Evolutionary conservation across 371 early-diverging fungal species (phyloP).

Genomic region (Actinomucor elegans): DNA sequence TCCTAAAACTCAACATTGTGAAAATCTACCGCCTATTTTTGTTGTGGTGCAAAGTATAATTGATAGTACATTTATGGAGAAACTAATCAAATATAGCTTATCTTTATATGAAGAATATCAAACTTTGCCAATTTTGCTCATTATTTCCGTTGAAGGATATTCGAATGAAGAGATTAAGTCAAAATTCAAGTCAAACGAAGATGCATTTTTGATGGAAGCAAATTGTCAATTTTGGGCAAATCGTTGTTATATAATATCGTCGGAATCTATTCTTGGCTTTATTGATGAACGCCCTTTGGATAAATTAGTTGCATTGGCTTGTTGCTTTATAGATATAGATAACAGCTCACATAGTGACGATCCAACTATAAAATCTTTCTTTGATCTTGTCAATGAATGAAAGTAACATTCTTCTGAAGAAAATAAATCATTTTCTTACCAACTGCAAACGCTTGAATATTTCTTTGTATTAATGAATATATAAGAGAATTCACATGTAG

Average conservation of each 20-base stretch:
- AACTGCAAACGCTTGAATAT: not conserved
- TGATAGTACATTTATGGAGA: slow-evolving; percentile 9
- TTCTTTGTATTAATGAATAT: slow-evolving; percentile 4
- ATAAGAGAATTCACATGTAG: not conserved
- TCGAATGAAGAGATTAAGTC: slow-evolving; percentile 3
- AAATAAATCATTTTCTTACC: not conserved
- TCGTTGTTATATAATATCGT: slow-evolving; percentile 1
- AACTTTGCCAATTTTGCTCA: not conserved
- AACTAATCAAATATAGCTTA: slow-evolving; percentile 6
- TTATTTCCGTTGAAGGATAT: slow-evolving; percentile 6
- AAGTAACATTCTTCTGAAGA: not conserved
- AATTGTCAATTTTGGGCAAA: slow-evolving; percentile 7
- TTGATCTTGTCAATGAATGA: not conserved
- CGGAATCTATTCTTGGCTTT: slow-evolving; percentile 1
- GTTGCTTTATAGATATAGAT: not conserved
- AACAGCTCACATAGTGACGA: slow-evolving; percentile 7
- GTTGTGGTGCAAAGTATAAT: slow-evolving; percentile 8
- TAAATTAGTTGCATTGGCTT: not conserved
- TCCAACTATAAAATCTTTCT: slow-evolving; percentile 1
- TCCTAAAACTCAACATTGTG: slow-evolving; percentile 5
- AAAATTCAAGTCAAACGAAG: slow-evolving; percentile 2
- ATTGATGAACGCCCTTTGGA: not conserved
- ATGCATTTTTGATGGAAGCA: slow-evolving; percentile 5
- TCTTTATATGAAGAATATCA: slow-evolving; percentile 7
- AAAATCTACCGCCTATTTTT: slow-evolving; percentile 5